phyloP scores from a whole-genome alignment of 192 early-diverging fungal genomes.

The Dispira simplex region DNA sequence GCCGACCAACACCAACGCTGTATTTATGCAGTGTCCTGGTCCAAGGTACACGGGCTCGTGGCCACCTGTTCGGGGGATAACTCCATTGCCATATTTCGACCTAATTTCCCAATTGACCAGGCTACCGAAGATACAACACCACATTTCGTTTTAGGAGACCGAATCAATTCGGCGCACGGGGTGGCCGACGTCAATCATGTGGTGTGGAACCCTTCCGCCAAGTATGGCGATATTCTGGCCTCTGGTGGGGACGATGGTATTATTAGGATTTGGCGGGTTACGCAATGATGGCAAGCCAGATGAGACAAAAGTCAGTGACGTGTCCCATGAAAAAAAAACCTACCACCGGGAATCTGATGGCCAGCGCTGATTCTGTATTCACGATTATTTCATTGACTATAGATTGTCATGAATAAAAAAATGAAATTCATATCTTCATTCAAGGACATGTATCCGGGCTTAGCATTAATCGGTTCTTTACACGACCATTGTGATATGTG shows the following conservation, averaged over 20 bases:
- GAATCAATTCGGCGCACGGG: conserved; percentile 44
- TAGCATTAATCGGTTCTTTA: neutral
- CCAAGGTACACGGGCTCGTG: conserved; percentile 45
- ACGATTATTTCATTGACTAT: neutral
- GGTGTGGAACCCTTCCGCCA: conserved; percentile 58
- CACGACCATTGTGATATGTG: too few relatives aligned
- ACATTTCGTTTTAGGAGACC: neutral
- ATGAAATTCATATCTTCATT: neutral
- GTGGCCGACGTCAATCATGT: conserved; percentile 83
- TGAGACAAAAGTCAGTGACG: neutral
- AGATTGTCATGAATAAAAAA: neutral
- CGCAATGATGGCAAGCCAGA: neutral
- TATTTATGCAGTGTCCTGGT: conserved; percentile 91
- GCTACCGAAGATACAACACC: neutral
- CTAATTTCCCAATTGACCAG: neutral
- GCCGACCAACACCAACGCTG: conserved; percentile 63
- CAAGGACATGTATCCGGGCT: neutral
- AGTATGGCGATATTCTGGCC: conserved; percentile 50
- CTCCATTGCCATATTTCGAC: conserved; percentile 44
- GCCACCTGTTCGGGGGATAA: conserved; percentile 82
- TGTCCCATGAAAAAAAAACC: neutral
- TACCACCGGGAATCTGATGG: neutral
- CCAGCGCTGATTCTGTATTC: neutral
- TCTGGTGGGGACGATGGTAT: conserved; percentile 85
- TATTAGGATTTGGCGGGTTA: conserved; percentile 63